phyloP scores from a whole-genome alignment of 1,284 basidiomycete species.

The Puccinia triticina region DNA sequence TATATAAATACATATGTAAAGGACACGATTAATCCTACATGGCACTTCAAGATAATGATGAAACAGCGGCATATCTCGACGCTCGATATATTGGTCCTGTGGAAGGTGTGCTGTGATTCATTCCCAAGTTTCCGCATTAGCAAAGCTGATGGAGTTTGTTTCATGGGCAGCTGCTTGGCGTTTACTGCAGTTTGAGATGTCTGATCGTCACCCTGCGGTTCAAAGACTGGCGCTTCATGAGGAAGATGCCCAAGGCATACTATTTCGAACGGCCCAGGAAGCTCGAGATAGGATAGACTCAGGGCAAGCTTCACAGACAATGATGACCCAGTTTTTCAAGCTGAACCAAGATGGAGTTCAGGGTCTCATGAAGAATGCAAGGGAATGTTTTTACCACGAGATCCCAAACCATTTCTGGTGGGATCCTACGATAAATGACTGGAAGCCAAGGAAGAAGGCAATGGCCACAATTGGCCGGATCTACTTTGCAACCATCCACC shows the following conservation, averaged over 20 bases:
- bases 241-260: background rate
- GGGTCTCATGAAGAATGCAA: background rate
- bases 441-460: background rate
- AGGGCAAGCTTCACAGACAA: background rate
- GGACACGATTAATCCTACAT: background rate
- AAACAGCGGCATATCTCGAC: background rate
- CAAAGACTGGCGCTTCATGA: too few species aligned
- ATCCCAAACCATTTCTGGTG: conserved; percentile 17
- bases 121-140: too few species aligned
- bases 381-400: background rate
- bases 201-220: too few species aligned
- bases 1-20: conserved; percentile 38
- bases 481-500: background rate
- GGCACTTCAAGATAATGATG: background rate
- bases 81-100: conserved; percentile 1
- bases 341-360: background rate
- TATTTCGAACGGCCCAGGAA: background rate
- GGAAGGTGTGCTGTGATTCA: too few species aligned
- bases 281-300: background rate
- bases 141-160: too few species aligned
- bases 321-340: background rate
- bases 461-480: background rate
- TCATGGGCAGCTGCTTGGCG: too few species aligned
- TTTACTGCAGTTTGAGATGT: too few species aligned
- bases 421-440: background rate